A percentile compares a stretch with the other conserved stretches of the same genome.
phyloP scores from a whole-genome alignment of 1,139 yeast species.

The Pneumocystis sp. region DNA sequence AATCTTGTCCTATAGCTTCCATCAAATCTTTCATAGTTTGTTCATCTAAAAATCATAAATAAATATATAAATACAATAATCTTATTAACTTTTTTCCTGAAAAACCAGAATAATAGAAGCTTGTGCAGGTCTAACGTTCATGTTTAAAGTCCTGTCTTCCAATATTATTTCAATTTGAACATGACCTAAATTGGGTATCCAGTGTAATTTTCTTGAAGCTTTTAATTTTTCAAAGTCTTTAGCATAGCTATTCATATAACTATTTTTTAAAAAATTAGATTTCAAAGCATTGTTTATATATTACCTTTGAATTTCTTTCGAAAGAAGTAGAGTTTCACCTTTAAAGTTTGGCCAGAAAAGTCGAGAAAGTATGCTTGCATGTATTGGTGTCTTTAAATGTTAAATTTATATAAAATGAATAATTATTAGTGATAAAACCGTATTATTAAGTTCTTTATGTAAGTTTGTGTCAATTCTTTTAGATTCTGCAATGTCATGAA shows the following conservation, averaged over 20 bases:
- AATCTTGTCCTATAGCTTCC: slow-evolving; percentile 18
- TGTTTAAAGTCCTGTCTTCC: slow-evolving; percentile 27
- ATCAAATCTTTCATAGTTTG: slow-evolving; percentile 14
- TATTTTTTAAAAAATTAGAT: background rate
- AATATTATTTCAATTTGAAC: slow-evolving; percentile 47
- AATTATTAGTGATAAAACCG: background rate
- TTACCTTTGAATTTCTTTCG: slow-evolving; percentile 26
- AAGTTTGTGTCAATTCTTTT: slow-evolving; percentile 19
- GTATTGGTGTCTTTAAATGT: slow-evolving; percentile 5
- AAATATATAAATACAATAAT: background rate
- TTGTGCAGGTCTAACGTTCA: slow-evolving; percentile 51
- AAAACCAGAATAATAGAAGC: slow-evolving; percentile 52
- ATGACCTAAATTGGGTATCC: slow-evolving; percentile 47
- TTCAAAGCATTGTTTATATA: slow-evolving; percentile 9
- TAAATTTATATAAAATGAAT: background rate
- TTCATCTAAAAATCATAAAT: slow-evolving; percentile 4
- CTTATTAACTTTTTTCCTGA: slow-evolving; percentile 22
- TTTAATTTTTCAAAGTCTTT: slow-evolving; percentile 31
- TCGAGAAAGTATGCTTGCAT: slow-evolving; percentile 28
- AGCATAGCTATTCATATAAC: slow-evolving; percentile 33
- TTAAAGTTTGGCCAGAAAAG: slow-evolving; percentile 37
- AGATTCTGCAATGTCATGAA: slow-evolving; percentile 43
- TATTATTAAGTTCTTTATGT: slow-evolving; percentile 13
- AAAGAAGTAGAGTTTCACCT: slow-evolving; percentile 33
- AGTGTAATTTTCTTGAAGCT: slow-evolving; percentile 43